These are phyloP conservation scores for Neonothopanus nambi DNA, from an alignment of 1,284 basidiomycete genomes.

Conservation along the genomic window DNA sequence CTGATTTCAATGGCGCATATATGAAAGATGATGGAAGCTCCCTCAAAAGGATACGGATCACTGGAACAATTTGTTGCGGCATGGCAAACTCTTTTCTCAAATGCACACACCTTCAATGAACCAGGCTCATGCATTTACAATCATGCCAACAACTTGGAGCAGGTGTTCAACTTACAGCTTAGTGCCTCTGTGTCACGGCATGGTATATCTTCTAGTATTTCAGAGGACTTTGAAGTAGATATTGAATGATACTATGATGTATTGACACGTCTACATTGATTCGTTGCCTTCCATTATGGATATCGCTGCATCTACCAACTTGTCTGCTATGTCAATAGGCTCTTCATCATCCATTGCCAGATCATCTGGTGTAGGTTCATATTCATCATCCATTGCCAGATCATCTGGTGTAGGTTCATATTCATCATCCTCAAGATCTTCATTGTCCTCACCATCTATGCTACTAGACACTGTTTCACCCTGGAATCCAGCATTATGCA, in stretches of 20 bases:
- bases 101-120: background rate
- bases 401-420: background rate
- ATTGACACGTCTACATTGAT: no score
- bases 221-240: background rate
- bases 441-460: no score
- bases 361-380: no score
- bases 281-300: background rate
- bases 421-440: background rate
- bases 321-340: background rate
- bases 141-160: background rate
- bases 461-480: background rate
- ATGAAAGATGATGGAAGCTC: background rate
- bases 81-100: background rate
- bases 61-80: background rate
- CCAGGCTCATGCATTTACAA: background rate
- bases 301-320: background rate
- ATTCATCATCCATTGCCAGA: no score
- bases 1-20: constrained; percentile 6
- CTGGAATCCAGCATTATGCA: background rate
- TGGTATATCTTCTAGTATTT: background rate
- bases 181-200: no score
- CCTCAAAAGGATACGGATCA: constrained; percentile 1
- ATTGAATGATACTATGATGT: background rate
- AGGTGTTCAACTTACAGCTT: background rate
- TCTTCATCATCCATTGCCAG: constrained; percentile 1